These are phyloP conservation scores for Theileria parva DNA, from an alignment of 169 alveolate species.

Conservation along the genomic window DNA sequence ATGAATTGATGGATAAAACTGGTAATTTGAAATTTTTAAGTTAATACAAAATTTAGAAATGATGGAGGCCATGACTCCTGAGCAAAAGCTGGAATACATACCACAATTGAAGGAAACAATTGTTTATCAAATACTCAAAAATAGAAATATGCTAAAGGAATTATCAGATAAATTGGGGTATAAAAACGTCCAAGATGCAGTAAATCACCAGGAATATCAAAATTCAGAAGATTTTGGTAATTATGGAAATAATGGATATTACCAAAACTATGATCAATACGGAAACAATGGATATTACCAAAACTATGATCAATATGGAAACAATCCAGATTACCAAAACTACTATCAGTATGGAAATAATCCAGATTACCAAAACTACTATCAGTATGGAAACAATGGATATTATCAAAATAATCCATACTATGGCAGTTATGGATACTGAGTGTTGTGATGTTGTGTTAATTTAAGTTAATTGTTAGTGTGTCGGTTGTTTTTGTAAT, in stretches of 20 bases:
- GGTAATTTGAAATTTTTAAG: slow-evolving; percentile 16
- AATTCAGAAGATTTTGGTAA: background rate
- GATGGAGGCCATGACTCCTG: slow-evolving; percentile 67
- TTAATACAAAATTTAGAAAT: slow-evolving; percentile 32
- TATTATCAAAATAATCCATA: background rate
- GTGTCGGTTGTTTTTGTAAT: background rate
- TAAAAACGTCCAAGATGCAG: background rate
- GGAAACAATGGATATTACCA: background rate
- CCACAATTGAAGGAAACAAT: slow-evolving; percentile 67
- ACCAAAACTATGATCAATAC: background rate
- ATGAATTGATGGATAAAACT: slow-evolving; percentile 41
- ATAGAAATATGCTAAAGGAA: slow-evolving; percentile 32
- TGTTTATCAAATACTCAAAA: slow-evolving; percentile 53
- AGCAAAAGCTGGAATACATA: slow-evolving; percentile 63
- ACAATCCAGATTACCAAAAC: background rate
- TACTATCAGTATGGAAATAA: background rate
- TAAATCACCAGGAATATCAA: background rate
- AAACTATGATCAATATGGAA: background rate
- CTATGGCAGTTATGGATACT: background rate
- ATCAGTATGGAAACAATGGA: background rate
- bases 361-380: background rate
- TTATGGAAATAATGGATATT: background rate
- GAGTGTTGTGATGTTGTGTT: slow-evolving; percentile 7
- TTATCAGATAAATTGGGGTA: slow-evolving; percentile 13
- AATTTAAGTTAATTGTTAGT: background rate